These are phyloP conservation scores for Pistacia integerrima DNA, from an alignment of 345 rosid genomes.

Conservation along the genomic window DNA sequence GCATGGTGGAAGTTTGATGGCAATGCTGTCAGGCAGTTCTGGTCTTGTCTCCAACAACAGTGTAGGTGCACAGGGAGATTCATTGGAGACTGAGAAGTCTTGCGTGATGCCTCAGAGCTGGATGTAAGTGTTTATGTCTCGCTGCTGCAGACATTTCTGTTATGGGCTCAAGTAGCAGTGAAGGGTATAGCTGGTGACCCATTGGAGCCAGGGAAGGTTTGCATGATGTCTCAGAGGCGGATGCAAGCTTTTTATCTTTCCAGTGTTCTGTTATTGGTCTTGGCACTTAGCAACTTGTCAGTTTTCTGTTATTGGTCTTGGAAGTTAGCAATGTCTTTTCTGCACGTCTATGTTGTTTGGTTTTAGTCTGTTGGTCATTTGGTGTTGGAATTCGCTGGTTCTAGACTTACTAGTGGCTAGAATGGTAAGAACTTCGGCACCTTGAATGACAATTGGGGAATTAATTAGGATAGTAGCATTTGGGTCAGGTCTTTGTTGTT, in stretches of 20 bases:
- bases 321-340: conserved; percentile 6
- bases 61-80: conserved; percentile 18
- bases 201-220: conserved; percentile 28
- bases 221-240: conserved; percentile 41
- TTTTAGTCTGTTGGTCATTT: conserved; percentile 20
- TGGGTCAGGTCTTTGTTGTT: conserved; percentile 30
- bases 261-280: conserved; percentile 17
- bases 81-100: conserved; percentile 30
- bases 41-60: conserved; percentile 38
- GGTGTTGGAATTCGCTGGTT: conserved; percentile 26
- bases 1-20: conserved; percentile 91
- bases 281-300: not conserved
- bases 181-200: conserved; percentile 25
- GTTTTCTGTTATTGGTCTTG: conserved; percentile 16
- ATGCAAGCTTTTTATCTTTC: conserved; percentile 33
- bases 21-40: conserved; percentile 60
- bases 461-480: conserved; percentile 34
- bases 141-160: conserved; percentile 54
- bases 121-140: conserved; percentile 42
- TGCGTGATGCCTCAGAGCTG: conserved; percentile 39
- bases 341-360: conserved; percentile 10
- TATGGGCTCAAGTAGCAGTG: conserved; percentile 31
- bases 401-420: conserved; percentile 6
- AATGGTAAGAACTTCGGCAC: not conserved
- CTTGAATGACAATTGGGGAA: conserved; percentile 18